These are phyloP conservation scores for Erucastrum elatum DNA, from an alignment of 345 rosid genomes.

Conservation along the genomic window DNA sequence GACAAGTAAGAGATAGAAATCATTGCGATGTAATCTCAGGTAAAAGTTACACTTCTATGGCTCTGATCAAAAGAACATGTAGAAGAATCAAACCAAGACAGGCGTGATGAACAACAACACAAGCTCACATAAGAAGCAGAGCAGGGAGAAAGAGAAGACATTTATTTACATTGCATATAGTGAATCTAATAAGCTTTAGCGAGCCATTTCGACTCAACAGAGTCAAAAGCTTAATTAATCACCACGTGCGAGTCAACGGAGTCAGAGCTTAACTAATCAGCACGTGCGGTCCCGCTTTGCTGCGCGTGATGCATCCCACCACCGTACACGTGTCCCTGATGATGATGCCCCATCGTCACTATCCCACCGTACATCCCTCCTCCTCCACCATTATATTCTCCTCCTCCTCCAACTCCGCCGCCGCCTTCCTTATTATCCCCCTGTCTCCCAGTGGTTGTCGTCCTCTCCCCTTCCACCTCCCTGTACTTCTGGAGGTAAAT, in stretches of 20 bases:
- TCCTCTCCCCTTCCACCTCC: conserved; percentile 71
- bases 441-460: conserved; percentile 40
- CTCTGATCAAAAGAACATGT: no score
- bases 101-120: no score
- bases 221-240: background rate
- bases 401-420: conserved; percentile 18
- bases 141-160: conserved; percentile 11
- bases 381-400: conserved; percentile 44
- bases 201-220: conserved; percentile 18
- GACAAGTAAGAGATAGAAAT: no score
- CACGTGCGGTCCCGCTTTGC: conserved; percentile 38
- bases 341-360: conserved; percentile 57
- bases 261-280: conserved; percentile 14
- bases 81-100: no score
- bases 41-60: no score
- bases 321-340: conserved; percentile 50
- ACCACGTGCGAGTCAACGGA: conserved; percentile 2
- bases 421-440: conserved; percentile 43
- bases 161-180: conserved; percentile 34
- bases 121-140: conserved; percentile 20
- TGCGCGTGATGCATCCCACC: conserved; percentile 50
- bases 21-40: no score
- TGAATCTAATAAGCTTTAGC: conserved; percentile 29
- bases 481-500: conserved; percentile 68
- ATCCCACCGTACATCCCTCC: conserved; percentile 56